phyloP scores from a whole-genome alignment of 805 yeast genomes.

The Brettanomyces bruxellensis region DNA sequence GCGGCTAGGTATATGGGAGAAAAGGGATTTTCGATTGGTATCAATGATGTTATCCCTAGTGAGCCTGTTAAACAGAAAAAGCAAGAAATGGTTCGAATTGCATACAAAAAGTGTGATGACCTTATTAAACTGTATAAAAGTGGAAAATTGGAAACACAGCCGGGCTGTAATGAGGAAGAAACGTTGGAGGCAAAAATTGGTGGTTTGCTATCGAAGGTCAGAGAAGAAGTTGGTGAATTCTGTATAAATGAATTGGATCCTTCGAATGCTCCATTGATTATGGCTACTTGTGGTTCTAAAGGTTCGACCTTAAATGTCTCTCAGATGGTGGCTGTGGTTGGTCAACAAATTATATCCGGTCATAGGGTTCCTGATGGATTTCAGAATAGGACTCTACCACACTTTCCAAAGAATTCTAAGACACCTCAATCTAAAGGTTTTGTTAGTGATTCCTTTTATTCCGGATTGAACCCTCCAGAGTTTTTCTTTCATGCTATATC shows the following conservation, averaged over 20 bases:
- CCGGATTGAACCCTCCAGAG: constrained; percentile 94
- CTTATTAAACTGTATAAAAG: constrained; percentile 67
- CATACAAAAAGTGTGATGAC: constrained; percentile 87
- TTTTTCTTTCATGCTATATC: constrained; percentile 97
- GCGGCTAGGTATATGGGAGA: constrained; percentile 94
- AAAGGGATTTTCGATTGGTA: constrained; percentile 95
- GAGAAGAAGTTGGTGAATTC: constrained; percentile 98
- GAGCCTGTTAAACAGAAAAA: constrained; percentile 62
- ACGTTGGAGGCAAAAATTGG: constrained; percentile 97
- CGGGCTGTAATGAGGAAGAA: constrained; percentile 98
- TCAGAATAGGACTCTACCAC: constrained; percentile 97
- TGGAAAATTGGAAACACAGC: constrained; percentile 94
- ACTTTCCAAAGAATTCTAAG: constrained; percentile 89
- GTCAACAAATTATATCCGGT: constrained; percentile 98
- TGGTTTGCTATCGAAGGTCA: constrained; percentile 89
- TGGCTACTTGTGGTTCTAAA: constrained; percentile 99
- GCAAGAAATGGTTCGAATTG: constrained; percentile 82
- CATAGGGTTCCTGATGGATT: constrained; percentile 99
- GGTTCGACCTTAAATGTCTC: constrained; percentile 97
- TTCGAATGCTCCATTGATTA: constrained; percentile 90
- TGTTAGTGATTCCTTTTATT: constrained; percentile 88
- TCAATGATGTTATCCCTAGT: constrained; percentile 95
- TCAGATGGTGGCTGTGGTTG: constrained; percentile 99
- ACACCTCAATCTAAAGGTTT: constrained; percentile 98
- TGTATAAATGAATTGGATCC: constrained; percentile 87